phyloP scores from a whole-genome alignment of 768 basidiomycete species.

The Termitomyces sp. region DNA sequence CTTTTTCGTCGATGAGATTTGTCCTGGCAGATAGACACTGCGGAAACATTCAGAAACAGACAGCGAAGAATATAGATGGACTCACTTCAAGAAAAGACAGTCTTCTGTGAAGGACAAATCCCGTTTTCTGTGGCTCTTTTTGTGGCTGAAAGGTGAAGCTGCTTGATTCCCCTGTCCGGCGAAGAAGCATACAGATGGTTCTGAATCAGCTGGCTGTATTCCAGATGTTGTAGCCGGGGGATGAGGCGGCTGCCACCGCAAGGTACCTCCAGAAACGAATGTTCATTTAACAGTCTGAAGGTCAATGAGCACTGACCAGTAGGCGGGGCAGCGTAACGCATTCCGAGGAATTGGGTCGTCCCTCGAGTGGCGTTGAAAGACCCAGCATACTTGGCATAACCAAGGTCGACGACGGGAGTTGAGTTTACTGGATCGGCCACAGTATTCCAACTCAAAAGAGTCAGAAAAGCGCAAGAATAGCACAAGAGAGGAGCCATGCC shows the following conservation, averaged over 20 bases:
- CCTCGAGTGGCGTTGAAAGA: conserved; percentile 25
- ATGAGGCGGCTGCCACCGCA: conserved; percentile 33
- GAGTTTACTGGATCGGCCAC: background rate
- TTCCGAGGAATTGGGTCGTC: conserved; percentile 36
- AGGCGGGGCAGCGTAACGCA: conserved; percentile 49
- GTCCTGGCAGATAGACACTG: conserved; percentile 33
- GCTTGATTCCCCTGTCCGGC: conserved; percentile 22
- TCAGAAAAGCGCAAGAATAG: background rate
- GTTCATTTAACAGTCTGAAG: background rate
- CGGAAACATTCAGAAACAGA: background rate
- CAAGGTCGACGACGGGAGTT: conserved; percentile 32
- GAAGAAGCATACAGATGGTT: conserved; percentile 32
- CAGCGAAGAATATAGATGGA: background rate
- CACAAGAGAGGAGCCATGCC: background rate
- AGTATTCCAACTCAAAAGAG: background rate
- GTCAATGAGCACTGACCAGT: conserved; percentile 22
- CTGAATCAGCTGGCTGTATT: conserved; percentile 24
- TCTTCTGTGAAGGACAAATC: conserved; percentile 26
- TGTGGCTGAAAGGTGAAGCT: conserved; percentile 26
- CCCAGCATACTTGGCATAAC: conserved; percentile 41
- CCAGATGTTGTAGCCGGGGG: conserved; percentile 22
- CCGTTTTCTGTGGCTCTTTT: conserved; percentile 1
- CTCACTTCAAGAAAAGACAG: conserved; percentile 36
- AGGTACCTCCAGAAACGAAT: conserved; percentile 16
- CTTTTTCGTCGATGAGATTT: conserved; percentile 17